These are phyloP conservation scores for Pseudopithomyces maydicus DNA, from an alignment of 2,329 filamentous ascomycete genomes.

Conservation along the genomic window DNA sequence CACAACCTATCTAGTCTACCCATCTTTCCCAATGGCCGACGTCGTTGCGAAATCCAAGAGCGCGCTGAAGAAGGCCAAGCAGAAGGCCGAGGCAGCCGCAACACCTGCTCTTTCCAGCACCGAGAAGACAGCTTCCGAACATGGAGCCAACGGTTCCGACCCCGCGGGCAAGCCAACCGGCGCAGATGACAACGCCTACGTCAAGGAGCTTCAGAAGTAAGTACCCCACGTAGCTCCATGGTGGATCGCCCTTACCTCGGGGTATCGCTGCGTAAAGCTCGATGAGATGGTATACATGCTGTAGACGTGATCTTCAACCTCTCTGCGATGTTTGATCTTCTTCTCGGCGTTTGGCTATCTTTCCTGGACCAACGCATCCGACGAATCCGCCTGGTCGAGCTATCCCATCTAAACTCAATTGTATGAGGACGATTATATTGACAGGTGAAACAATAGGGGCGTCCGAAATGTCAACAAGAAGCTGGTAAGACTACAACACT, in stretches of 20 bases:
- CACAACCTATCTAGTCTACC: background rate
- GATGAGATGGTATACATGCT: no score
- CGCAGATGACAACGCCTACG: slow-evolving; percentile 75
- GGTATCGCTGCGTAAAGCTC: no score
- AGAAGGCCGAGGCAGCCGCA: slow-evolving; percentile 47
- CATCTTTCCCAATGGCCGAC: slow-evolving; percentile 50
- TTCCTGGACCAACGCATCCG: no score
- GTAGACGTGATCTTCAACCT: no score
- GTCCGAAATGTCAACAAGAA: slow-evolving; percentile 95
- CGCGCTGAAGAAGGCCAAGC: slow-evolving; percentile 48
- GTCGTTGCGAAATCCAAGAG: slow-evolving; percentile 59
- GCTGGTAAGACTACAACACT: slow-evolving; percentile 67
- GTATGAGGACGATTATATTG: slow-evolving; percentile 16
- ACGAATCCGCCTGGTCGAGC: background rate
- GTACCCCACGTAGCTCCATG: slow-evolving; percentile 36
- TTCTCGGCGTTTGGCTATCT: no score
- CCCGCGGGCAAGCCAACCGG: slow-evolving; percentile 54
- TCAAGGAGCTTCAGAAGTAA: slow-evolving; percentile 91
- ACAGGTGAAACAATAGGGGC: slow-evolving; percentile 60
- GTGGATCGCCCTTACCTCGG: no score
- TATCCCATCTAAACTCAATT: slow-evolving; percentile 6
- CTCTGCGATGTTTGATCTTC: no score
- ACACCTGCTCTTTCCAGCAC: slow-evolving; percentile 52
- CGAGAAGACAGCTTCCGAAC: slow-evolving; percentile 37
- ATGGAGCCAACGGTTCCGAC: slow-evolving; percentile 37